Evolutionary conservation across 768 basidiomycete species (phyloP).

Genomic region (Basidioascus undulatus): DNA sequence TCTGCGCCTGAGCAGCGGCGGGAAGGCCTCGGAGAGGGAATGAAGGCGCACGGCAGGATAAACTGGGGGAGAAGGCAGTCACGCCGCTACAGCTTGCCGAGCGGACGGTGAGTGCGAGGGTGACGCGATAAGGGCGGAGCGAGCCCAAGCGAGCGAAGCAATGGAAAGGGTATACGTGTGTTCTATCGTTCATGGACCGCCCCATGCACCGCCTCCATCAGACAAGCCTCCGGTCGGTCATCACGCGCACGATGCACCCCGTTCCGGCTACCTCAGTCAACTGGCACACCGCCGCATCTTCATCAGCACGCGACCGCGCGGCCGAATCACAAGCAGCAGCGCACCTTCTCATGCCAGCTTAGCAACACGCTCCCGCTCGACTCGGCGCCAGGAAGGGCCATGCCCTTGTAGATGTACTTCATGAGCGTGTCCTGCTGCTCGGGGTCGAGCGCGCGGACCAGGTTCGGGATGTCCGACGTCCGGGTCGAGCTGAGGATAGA

Average conservation of each 20-base stretch:
- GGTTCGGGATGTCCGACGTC: conserved; percentile 52
- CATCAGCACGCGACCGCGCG: background rate
- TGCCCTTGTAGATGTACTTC: conserved; percentile 97
- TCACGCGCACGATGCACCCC: conserved; percentile 76
- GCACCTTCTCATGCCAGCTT: conserved; percentile 91
- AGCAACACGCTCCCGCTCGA: conserved; percentile 42
- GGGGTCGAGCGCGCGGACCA: conserved; percentile 36
- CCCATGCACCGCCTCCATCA: conserved; percentile 20
- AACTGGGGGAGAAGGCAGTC: too few species aligned
- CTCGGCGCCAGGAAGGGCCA: conserved; percentile 40
- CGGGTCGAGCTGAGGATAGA: conserved; percentile 87
- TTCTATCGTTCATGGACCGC: too few species aligned
- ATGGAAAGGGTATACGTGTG: too few species aligned
- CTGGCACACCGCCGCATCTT: conserved; percentile 21
- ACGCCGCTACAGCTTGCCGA: too few species aligned
- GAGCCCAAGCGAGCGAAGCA: too few species aligned
- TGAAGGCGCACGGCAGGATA: too few species aligned
- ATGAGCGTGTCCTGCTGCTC: conserved; percentile 50
- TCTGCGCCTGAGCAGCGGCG: too few species aligned
- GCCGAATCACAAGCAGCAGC: conserved; percentile 7
- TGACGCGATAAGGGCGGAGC: too few species aligned
- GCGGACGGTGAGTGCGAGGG: too few species aligned
- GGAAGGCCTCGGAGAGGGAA: too few species aligned
- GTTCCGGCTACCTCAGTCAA: conserved; percentile 81
- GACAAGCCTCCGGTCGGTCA: conserved; percentile 40